Conservation (phyloP, 1,284 basidiomycete species). For the Naganishia sp. region DNA sequence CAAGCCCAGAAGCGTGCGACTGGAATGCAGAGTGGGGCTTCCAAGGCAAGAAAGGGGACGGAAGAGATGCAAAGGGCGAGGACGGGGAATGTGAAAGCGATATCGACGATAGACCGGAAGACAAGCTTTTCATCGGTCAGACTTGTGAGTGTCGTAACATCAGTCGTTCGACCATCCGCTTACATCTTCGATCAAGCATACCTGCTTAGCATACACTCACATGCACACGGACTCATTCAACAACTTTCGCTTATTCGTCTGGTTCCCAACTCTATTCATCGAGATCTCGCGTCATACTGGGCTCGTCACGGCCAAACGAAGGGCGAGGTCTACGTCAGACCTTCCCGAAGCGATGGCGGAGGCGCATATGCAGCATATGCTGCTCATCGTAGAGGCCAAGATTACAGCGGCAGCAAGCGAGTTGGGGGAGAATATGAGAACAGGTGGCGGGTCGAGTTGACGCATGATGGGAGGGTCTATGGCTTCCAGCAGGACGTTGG, state of each 20-base stretch:
- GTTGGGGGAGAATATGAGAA: slow-evolving; percentile 32
- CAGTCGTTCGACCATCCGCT: background rate
- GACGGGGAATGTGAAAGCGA: slow-evolving; percentile 32
- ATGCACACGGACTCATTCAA: slow-evolving; percentile 29
- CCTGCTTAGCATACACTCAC: slow-evolving; percentile 31
- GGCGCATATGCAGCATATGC: slow-evolving; percentile 23
- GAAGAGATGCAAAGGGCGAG: background rate
- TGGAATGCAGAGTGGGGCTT: slow-evolving; percentile 22
- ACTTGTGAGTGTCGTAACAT: slow-evolving; percentile 21
- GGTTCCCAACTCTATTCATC: slow-evolving; percentile 49
- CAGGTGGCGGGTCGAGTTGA: slow-evolving; percentile 48
- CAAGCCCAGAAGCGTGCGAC: slow-evolving; percentile 11
- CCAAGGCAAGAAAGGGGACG: slow-evolving; percentile 1
- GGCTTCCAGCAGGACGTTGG: slow-evolving; percentile 48
- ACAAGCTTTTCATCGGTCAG: slow-evolving; percentile 31
- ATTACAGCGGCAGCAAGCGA: slow-evolving; percentile 7
- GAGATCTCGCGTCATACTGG: slow-evolving; percentile 51
- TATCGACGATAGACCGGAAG: slow-evolving; percentile 34
- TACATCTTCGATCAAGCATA: slow-evolving; percentile 19
- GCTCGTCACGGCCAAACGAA: slow-evolving; percentile 39
- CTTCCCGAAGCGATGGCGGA: slow-evolving; percentile 21
- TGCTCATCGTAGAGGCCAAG: slow-evolving; percentile 1
- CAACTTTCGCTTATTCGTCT: slow-evolving; percentile 26
- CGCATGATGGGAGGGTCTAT: slow-evolving; percentile 48
- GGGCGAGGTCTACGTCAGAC: slow-evolving; percentile 37